Evolutionary conservation across 1,284 basidiomycete genomes (phyloP).

Genomic region (Fomitopsis palustris): DNA sequence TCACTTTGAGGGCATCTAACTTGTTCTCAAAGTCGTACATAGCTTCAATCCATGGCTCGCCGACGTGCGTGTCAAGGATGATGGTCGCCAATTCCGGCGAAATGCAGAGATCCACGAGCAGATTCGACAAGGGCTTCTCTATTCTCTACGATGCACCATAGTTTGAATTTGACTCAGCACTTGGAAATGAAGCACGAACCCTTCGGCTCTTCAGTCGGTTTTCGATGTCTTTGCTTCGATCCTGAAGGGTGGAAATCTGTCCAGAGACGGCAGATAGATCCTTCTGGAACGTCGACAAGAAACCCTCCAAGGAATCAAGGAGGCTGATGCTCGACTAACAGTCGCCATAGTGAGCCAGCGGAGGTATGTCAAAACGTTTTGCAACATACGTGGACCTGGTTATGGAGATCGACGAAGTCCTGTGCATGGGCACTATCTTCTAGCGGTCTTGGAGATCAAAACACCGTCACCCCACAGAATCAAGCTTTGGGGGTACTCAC

Average conservation of each 20-base stretch:
- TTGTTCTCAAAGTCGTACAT: slow-evolving; percentile 80
- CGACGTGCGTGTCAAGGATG: slow-evolving; percentile 82
- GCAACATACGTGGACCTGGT: slow-evolving; percentile 63
- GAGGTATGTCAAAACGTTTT: background rate
- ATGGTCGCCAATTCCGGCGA: slow-evolving; percentile 77
- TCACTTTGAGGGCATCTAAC: slow-evolving; percentile 64
- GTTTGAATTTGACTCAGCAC: background rate
- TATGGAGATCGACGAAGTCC: slow-evolving; percentile 80
- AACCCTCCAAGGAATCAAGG: slow-evolving; percentile 82
- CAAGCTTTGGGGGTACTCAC: background rate
- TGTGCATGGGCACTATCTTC: slow-evolving; percentile 41
- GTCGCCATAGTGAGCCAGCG: slow-evolving; percentile 7
- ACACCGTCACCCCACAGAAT: background rate
- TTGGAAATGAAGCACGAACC: slow-evolving; percentile 40
- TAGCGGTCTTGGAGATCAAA: slow-evolving; percentile 4
- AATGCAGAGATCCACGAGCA: slow-evolving; percentile 80
- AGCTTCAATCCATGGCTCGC: slow-evolving; percentile 80
- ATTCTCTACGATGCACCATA: slow-evolving; percentile 57
- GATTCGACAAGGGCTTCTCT: slow-evolving; percentile 79
- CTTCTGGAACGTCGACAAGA: slow-evolving; percentile 92
- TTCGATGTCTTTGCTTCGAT: slow-evolving; percentile 87
- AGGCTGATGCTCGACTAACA: slow-evolving; percentile 70
- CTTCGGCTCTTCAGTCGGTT: slow-evolving; percentile 78
- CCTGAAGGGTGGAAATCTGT: slow-evolving; percentile 92
- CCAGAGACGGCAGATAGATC: slow-evolving; percentile 93